These are phyloP conservation scores for Boletus rufocinnamomeus DNA, from an alignment of 768 basidiomycete genomes.

Conservation along the genomic window DNA sequence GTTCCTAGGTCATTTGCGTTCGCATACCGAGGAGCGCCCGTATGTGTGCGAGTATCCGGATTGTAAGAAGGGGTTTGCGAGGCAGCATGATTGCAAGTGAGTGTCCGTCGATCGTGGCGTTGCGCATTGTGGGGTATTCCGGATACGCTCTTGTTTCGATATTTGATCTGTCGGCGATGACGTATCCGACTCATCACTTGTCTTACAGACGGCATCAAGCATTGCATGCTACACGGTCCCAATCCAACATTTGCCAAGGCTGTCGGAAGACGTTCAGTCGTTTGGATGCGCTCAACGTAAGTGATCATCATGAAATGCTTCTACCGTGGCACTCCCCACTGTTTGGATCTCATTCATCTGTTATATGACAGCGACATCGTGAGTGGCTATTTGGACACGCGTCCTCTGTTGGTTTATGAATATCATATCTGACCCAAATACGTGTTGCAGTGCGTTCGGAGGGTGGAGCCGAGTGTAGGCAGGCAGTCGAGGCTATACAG, in stretches of 20 bases:
- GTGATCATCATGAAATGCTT: slow-evolving; percentile 43
- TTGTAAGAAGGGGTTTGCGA: slow-evolving; percentile 92
- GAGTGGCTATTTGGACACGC: slow-evolving; percentile 40
- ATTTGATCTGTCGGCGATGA: not conserved
- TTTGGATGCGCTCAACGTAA: slow-evolving; percentile 90
- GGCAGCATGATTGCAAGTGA: slow-evolving; percentile 96
- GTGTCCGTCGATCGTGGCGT: slow-evolving; percentile 35
- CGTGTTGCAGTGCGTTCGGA: slow-evolving; percentile 71
- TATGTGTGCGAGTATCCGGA: slow-evolving; percentile 94
- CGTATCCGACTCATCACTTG: slow-evolving; percentile 10
- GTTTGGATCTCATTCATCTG: slow-evolving; percentile 29
- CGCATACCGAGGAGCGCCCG: slow-evolving; percentile 93
- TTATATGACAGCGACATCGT: slow-evolving; percentile 68
- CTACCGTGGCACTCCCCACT: slow-evolving; percentile 21
- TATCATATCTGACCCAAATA: slow-evolving; percentile 26
- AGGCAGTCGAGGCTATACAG: slow-evolving; percentile 40
- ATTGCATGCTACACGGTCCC: slow-evolving; percentile 80
- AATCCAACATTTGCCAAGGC: slow-evolving; percentile 84
- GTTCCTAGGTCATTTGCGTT: slow-evolving; percentile 79
- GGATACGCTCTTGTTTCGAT: not conserved
- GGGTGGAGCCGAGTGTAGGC: slow-evolving; percentile 77
- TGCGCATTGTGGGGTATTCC: not conserved
- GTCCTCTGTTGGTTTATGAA: slow-evolving; percentile 26
- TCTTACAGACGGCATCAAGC: slow-evolving; percentile 79
- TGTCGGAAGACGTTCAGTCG: slow-evolving; percentile 96